phyloP scores from a whole-genome alignment of 371 early-diverging fungal genomes.

The Mucor sp. region DNA sequence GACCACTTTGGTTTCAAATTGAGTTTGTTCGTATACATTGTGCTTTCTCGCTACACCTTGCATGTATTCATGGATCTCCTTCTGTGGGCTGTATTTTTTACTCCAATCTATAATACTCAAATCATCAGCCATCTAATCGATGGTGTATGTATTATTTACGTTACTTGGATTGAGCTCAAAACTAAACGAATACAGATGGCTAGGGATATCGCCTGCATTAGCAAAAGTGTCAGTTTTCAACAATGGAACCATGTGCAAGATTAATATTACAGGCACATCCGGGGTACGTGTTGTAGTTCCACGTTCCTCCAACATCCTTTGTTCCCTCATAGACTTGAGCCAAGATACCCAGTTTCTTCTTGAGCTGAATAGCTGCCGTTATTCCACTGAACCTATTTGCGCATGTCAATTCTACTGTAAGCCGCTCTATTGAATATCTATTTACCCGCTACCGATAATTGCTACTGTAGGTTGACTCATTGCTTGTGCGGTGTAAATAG shows the following conservation, averaged over 20 bases:
- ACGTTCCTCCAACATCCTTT: slow-evolving; percentile 62
- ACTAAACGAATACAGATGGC: slow-evolving; percentile 57
- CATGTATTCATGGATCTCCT: slow-evolving; percentile 58
- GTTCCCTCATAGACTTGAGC: slow-evolving; percentile 58
- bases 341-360: slow-evolving; percentile 49
- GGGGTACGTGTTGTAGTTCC: slow-evolving; percentile 66
- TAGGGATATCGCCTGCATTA: slow-evolving; percentile 45
- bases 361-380: slow-evolving; percentile 56
- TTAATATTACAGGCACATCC: slow-evolving; percentile 13
- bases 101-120: slow-evolving; percentile 47
- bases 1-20: slow-evolving; percentile 49
- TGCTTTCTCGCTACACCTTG: slow-evolving; percentile 47
- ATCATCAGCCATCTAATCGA: neutral
- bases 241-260: slow-evolving; percentile 41
- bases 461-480: slow-evolving; percentile 19
- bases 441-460: slow-evolving; percentile 21
- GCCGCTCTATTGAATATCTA: neutral
- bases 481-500: neutral
- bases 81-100: slow-evolving; percentile 37
- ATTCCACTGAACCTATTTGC: slow-evolving; percentile 59
- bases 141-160: neutral
- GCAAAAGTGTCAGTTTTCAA: neutral
- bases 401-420: neutral
- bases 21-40: slow-evolving; percentile 47
- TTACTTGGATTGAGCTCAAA: slow-evolving; percentile 51